Base-by-base conservation (phyloP, 805 yeast genomes). In the Tetrapisispora fleetii region DNA sequence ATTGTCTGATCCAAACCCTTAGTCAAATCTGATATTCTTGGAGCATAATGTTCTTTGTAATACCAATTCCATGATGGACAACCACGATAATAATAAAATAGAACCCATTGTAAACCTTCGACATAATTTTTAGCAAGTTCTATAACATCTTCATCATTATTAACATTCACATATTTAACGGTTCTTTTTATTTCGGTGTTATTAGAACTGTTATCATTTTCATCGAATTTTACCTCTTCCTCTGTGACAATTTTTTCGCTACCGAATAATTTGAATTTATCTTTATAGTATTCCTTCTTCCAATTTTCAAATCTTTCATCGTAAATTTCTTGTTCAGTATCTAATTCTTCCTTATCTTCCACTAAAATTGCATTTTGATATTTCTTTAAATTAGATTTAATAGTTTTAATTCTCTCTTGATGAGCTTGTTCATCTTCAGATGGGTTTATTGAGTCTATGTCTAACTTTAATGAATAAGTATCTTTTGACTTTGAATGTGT, bases 1-100 rank as follows among this genome's bases (percentile, higher is more conserved):
- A 85, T 74, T 51, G 75, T 68, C 48, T 78, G 77, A 43, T 81
- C 76, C 47, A 91, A 72, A 44, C 96, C 98, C 49, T 74, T 70
- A 33, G 76, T 67, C 52, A 91, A 74, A 67, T 91, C 98, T 4
- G 96, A 87, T 50, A 91, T 87, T 71, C 95, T 80, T 43, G 99
- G 99, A 17, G 98, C 79, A 65, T 91, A 91, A 64, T 93, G 97
- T 65, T 86, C 85, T 55, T 74, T 79, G 64, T 78, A 91, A 63
- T 78, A 91, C 99, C 98, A 91, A 41, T 86, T 83, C 99, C 99
- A 91, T 2, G 98, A 89, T 37, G 87, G 85, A 60, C 87, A 82
- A 27, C 97, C 98, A 56, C 77, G 76, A 62, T 89, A 91, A 67
- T 91, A 91, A 69, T 91, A 91, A 60, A 76, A 81, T 65, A 93